Conservation (phyloP, 805 yeast genomes). For the Citeromyces matritensis region DNA sequence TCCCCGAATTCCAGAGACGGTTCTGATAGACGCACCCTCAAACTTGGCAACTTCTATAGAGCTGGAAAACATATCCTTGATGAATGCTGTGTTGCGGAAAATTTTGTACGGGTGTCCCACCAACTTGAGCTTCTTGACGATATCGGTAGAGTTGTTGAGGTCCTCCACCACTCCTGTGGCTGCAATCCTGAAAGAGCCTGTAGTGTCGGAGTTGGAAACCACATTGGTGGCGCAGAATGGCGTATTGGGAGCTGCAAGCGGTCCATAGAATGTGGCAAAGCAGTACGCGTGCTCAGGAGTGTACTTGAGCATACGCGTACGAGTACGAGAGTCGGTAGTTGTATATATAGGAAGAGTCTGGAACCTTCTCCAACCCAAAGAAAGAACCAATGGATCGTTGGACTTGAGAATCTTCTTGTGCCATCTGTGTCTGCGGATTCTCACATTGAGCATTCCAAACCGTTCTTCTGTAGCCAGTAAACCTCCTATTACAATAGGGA, state of each 20-base stretch:
- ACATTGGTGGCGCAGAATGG: constrained; percentile 92
- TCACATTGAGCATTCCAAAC: constrained; percentile 83
- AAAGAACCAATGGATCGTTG: constrained; percentile 86
- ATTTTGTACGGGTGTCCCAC: constrained; percentile 93
- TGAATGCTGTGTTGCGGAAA: constrained; percentile 91
- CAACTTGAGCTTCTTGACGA: constrained; percentile 87
- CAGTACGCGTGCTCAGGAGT: constrained; percentile 98
- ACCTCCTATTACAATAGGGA: constrained; percentile 85
- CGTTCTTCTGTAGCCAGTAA: constrained; percentile 79
- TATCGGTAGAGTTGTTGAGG: constrained; percentile 77
- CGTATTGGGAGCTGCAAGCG: constrained; percentile 92
- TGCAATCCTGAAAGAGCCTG: constrained; percentile 85
- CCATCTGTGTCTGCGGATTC: constrained; percentile 98
- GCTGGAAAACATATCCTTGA: constrained; percentile 90
- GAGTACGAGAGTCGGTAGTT: constrained; percentile 92
- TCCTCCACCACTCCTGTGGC: constrained; percentile 96
- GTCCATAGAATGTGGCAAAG: constrained; percentile 92
- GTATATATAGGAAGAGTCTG: constrained; percentile 94
- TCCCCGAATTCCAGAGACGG: constrained; percentile 95
- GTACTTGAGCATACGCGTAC: constrained; percentile 95
- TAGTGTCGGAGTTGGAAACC: constrained; percentile 70
- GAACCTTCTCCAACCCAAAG: constrained; percentile 97
- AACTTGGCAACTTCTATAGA: constrained; percentile 92
- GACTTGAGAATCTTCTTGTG: constrained; percentile 91
- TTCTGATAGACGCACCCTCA: constrained; percentile 94